Conservation (phyloP, 495 filamentous ascomycete genomes). For the Penicillium simplicissimum region DNA sequence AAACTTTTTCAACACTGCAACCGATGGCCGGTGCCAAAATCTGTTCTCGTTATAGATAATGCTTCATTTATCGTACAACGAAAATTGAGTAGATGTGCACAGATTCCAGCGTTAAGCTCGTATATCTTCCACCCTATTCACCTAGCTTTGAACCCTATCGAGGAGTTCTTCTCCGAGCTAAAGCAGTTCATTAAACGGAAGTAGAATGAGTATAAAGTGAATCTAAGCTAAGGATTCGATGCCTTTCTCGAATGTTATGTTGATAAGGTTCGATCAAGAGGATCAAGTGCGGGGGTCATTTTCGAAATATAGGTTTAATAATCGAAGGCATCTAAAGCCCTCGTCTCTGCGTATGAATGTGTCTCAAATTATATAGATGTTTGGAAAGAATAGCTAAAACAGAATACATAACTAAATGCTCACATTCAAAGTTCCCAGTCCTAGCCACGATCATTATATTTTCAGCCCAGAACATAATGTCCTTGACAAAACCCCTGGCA, state of each 20-base stretch:
- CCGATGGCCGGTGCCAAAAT: not conserved
- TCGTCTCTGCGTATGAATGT: no score
- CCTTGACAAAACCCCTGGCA: no score
- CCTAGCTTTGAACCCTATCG: not conserved
- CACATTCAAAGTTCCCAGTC: no score
- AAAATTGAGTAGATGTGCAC: not conserved
- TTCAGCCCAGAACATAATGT: no score
- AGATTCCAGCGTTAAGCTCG: not conserved
- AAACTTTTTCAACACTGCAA: not conserved
- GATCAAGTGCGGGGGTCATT: no score
- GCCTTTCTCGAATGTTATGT: not conserved
- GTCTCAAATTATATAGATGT: no score
- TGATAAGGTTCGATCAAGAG: not conserved
- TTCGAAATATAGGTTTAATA: no score
- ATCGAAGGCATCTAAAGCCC: no score
- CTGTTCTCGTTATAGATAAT: not conserved
- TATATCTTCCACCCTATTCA: not conserved
- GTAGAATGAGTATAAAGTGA: not conserved
- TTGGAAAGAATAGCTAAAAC: no score
- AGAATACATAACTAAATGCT: no score
- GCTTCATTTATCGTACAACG: no score
- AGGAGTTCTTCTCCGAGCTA: not conserved
- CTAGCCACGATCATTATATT: no score
- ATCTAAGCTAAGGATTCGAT: not conserved
- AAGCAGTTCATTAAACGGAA: not conserved